A percentile compares a stretch with the other conserved stretches of the same genome.
phyloP scores from a whole-genome alignment of 768 basidiomycete genomes.

The Chalciporus piperatus region DNA sequence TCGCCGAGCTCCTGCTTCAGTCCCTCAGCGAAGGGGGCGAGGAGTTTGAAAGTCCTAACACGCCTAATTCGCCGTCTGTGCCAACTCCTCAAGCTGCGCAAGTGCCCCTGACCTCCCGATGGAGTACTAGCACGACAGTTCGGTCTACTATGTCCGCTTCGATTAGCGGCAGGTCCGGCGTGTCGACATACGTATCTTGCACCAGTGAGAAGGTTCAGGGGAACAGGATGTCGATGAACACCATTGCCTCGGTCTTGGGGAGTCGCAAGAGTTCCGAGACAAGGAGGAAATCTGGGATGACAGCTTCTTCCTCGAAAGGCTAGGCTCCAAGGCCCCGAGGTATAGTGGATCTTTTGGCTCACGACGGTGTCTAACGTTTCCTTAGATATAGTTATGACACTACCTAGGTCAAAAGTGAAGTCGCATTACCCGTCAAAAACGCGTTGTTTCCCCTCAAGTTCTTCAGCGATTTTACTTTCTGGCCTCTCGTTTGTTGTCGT shows the following conservation, averaged over 20 bases:
- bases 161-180: slow-evolving; percentile 24
- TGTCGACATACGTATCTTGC: slow-evolving; percentile 29
- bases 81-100: slow-evolving; percentile 19
- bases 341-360: neutral
- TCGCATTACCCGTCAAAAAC: neutral
- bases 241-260: slow-evolving; percentile 22
- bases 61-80: slow-evolving; percentile 6
- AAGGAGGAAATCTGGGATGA: slow-evolving; percentile 24
- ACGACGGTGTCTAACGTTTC: slow-evolving; percentile 1
- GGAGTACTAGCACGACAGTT: slow-evolving; percentile 32
- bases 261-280: slow-evolving; percentile 28
- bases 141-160: slow-evolving; percentile 26
- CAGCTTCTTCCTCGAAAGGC: slow-evolving; percentile 26
- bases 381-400: neutral
- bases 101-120: slow-evolving; percentile 23
- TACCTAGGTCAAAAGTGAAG: neutral
- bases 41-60: slow-evolving; percentile 1
- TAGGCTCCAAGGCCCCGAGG: slow-evolving; percentile 8
- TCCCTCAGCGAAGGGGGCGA: slow-evolving; percentile 19
- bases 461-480: neutral
- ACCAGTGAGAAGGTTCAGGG: slow-evolving; percentile 24
- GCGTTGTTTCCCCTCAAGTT: neutral
- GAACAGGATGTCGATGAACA: slow-evolving; percentile 27
- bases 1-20: slow-evolving; percentile 31
- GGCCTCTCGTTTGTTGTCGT: neutral